These are phyloP conservation scores for Macrophomina tecta DNA, from an alignment of 2,329 filamentous ascomycete species.

Conservation along the genomic window DNA sequence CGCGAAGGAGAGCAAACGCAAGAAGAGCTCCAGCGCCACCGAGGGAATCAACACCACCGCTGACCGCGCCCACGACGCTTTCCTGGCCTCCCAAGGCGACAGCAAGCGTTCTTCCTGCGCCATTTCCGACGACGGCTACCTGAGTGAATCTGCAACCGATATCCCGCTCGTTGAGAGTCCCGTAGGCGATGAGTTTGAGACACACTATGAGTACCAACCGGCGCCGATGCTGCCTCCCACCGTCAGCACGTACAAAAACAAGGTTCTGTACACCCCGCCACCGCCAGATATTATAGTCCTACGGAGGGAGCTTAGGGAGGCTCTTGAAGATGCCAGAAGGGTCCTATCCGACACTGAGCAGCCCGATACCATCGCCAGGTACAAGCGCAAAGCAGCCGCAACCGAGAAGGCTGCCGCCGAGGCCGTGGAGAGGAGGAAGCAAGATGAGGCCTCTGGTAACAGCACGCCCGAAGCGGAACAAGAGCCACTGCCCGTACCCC, in stretches of 20 bases:
- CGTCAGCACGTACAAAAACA: slow-evolving; percentile 91
- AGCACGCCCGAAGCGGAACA: slow-evolving; percentile 41
- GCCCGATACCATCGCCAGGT: slow-evolving; percentile 34
- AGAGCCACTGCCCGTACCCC: slow-evolving; percentile 35
- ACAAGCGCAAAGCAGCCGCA: slow-evolving; percentile 27
- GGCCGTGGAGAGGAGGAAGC: slow-evolving; percentile 50
- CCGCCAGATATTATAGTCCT: slow-evolving; percentile 84
- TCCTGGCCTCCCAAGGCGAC: slow-evolving; percentile 4
- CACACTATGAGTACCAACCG: slow-evolving; percentile 60
- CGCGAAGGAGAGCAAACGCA: slow-evolving; percentile 67
- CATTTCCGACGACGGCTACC: slow-evolving; percentile 34
- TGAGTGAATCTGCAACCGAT: slow-evolving; percentile 32
- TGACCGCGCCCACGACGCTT: slow-evolving; percentile 16
- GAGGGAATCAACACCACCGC: slow-evolving; percentile 36
- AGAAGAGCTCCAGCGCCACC: slow-evolving; percentile 52
- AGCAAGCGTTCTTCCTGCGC: slow-evolving; percentile 18
- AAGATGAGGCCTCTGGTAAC: slow-evolving; percentile 13
- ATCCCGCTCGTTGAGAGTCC: slow-evolving; percentile 58
- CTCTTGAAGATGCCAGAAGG: slow-evolving; percentile 72
- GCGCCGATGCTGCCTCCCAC: slow-evolving; percentile 94
- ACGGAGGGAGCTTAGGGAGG: slow-evolving; percentile 70
- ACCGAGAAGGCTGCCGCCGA: slow-evolving; percentile 15
- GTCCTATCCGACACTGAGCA: slow-evolving; percentile 67
- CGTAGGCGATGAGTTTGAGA: slow-evolving; percentile 52
- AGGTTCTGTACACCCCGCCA: slow-evolving; percentile 79